A percentile compares a stretch with the other conserved stretches of the same genome.
Conservation (phyloP, 202 grass and related monocot species). For the Thinopyrum obtusiflorum region DNA sequence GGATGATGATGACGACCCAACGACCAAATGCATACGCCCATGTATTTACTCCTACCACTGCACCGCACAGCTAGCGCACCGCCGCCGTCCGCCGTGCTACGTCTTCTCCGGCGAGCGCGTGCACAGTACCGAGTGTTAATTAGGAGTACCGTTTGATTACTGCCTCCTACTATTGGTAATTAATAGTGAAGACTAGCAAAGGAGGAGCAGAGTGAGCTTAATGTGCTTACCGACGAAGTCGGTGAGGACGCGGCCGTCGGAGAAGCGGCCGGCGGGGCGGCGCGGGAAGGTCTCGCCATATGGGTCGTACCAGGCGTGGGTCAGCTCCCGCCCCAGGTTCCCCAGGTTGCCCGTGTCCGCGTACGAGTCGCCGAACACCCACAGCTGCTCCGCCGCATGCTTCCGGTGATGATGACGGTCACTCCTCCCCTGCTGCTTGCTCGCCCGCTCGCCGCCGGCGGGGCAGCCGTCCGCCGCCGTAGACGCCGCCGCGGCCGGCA, state of each 20-base stretch:
- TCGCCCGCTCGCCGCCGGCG: neutral
- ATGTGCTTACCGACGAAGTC: slow-evolving; percentile 60
- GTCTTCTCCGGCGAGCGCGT: too few relatives aligned
- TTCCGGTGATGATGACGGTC: too few relatives aligned
- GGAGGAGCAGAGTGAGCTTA: neutral
- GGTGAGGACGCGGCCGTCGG: slow-evolving; percentile 74
- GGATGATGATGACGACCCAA: too few relatives aligned
- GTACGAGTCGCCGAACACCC: slow-evolving; percentile 90
- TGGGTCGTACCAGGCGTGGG: slow-evolving; percentile 69
- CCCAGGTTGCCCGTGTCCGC: slow-evolving; percentile 88
- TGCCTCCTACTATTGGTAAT: neutral
- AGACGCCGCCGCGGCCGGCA: neutral
- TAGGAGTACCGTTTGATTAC: too few relatives aligned
- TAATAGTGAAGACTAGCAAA: neutral
- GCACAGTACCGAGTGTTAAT: too few relatives aligned
- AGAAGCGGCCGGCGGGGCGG: slow-evolving; percentile 73
- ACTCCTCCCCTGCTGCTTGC: neutral
- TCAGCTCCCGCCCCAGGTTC: slow-evolving; percentile 58
- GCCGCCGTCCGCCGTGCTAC: too few relatives aligned
- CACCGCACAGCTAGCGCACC: too few relatives aligned
- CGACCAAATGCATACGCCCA: too few relatives aligned
- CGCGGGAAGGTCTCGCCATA: slow-evolving; percentile 74
- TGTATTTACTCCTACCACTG: too few relatives aligned
- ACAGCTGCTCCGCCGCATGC: slow-evolving; percentile 14
- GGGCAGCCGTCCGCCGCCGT: neutral